Percentiles rank a stretch among this genome's conserved stretches.
phyloP scores from a whole-genome alignment of 1,284 basidiomycete genomes.

The Coniferiporia sulphurascens region DNA sequence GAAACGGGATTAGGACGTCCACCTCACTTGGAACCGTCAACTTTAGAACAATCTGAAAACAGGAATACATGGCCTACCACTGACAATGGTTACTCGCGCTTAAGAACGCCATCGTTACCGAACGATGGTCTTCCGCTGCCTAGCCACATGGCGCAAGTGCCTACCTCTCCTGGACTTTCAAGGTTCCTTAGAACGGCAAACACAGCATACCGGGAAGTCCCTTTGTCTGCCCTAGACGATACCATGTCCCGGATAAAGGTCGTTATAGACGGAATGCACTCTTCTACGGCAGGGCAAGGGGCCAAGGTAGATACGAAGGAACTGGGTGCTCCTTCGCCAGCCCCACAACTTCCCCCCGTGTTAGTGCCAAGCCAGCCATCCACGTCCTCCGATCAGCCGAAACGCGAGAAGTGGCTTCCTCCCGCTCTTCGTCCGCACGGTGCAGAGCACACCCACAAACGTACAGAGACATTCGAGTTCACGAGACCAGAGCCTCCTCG shows the following conservation, averaged over 20 bases:
- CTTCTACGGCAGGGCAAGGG: conserved; percentile 1
- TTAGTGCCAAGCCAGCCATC: conserved; percentile 14
- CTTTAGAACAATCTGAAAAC: neutral
- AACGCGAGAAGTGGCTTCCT: conserved; percentile 45
- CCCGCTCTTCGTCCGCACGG: conserved; percentile 43
- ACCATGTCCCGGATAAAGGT: conserved; percentile 87
- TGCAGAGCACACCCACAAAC: conserved; percentile 20
- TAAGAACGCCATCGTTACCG: neutral
- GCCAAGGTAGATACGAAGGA: conserved; percentile 19
- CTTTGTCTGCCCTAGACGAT: conserved; percentile 76
- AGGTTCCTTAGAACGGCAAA: conserved; percentile 8
- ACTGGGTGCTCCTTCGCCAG: conserved; percentile 7
- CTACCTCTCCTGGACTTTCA: conserved; percentile 7
- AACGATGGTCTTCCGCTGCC: neutral
- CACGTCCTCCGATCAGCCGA: conserved; percentile 21
- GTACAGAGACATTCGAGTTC: conserved; percentile 18
- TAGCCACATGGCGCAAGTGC: conserved; percentile 6
- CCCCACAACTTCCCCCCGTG: conserved; percentile 22
- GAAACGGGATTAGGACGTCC: neutral
- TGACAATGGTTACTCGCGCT: neutral
- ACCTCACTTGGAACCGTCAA: neutral
- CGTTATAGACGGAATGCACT: conserved; percentile 69
- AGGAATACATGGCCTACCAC: neutral
- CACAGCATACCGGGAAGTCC: conserved; percentile 54
- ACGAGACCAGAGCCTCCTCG: conserved; percentile 40